These are phyloP conservation scores for Conringia planisiliqua DNA, from an alignment of 345 rosid genomes.

Conservation along the genomic window DNA sequence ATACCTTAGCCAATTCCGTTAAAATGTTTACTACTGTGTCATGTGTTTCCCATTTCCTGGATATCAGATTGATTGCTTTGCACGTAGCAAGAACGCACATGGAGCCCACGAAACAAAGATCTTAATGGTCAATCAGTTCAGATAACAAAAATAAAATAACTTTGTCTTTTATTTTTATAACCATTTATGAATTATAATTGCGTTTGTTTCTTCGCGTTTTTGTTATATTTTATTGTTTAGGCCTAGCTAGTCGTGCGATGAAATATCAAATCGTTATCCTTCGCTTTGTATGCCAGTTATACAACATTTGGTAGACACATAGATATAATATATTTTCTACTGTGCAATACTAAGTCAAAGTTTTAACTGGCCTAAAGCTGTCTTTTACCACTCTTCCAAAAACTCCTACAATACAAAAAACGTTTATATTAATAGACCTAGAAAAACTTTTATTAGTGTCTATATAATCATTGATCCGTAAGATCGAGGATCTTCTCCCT, in stretches of 20 bases:
- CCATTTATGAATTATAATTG: neutral
- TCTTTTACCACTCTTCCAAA: constrained; percentile 24
- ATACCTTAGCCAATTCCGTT: neutral
- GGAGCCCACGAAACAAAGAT: constrained; percentile 28
- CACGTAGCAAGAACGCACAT: constrained; percentile 25
- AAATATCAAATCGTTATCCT: neutral
- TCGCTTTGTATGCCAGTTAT: constrained; percentile 12
- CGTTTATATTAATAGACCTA: neutral
- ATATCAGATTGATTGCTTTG: constrained; percentile 14
- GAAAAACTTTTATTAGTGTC: neutral
- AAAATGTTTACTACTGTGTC: neutral
- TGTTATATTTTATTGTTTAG: neutral
- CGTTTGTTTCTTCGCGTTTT: neutral
- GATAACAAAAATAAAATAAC: neutral
- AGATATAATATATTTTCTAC: neutral
- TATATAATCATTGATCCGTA: neutral
- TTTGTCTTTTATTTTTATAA: neutral
- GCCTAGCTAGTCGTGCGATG: constrained; percentile 17
- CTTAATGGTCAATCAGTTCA: neutral
- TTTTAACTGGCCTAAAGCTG: constrained; percentile 18
- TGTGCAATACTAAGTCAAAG: constrained; percentile 23
- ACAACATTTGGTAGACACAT: neutral
- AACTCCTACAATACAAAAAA: neutral
- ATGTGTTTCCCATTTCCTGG: neutral
- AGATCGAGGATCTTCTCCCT: neutral